Evolutionary conservation across 805 yeast genomes (phyloP).

Genomic region (Maudiozyma serrabonitensis): DNA sequence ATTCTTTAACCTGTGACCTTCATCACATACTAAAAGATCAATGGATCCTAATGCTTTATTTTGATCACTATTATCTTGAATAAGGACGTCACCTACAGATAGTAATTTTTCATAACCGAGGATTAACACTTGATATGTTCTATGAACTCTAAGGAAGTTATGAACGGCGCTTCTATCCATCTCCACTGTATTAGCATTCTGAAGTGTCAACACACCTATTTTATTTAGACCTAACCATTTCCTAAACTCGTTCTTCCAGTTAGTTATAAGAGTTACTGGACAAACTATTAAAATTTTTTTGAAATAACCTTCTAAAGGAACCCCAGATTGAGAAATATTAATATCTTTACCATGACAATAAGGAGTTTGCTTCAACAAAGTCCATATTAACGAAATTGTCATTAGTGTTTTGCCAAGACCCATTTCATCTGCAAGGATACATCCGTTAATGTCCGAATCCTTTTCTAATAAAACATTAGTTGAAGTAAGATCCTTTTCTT

Average conservation of each 20-base stretch:
- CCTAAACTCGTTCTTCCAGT: constrained; percentile 81
- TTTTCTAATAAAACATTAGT: constrained; percentile 13
- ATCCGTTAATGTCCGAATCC: constrained; percentile 42
- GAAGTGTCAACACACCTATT: constrained; percentile 56
- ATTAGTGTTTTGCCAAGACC: constrained; percentile 87
- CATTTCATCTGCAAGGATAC: constrained; percentile 93
- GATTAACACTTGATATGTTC: constrained; percentile 72
- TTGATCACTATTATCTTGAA: constrained; percentile 4
- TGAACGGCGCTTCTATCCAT: constrained; percentile 49
- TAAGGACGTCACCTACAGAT: constrained; percentile 42
- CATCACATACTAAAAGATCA: constrained; percentile 84
- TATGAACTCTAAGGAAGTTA: constrained; percentile 49
- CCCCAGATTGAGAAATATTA: constrained; percentile 30
- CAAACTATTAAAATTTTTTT: constrained; percentile 71
- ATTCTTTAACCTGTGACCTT: constrained; percentile 85
- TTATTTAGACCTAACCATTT: constrained; percentile 74
- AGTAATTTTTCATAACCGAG: constrained; percentile 81
- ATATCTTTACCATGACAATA: constrained; percentile 19
- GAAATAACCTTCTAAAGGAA: constrained; percentile 28
- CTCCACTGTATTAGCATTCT: constrained; percentile 37
- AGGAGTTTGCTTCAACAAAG: constrained; percentile 62
- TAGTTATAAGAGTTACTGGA: constrained; percentile 80
- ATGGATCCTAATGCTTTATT: constrained; percentile 30
- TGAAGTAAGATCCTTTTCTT: constrained; percentile 1
- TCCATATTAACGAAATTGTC: constrained; percentile 79